phyloP scores from a whole-genome alignment of 768 basidiomycete species.

The Lentinula edodes region DNA sequence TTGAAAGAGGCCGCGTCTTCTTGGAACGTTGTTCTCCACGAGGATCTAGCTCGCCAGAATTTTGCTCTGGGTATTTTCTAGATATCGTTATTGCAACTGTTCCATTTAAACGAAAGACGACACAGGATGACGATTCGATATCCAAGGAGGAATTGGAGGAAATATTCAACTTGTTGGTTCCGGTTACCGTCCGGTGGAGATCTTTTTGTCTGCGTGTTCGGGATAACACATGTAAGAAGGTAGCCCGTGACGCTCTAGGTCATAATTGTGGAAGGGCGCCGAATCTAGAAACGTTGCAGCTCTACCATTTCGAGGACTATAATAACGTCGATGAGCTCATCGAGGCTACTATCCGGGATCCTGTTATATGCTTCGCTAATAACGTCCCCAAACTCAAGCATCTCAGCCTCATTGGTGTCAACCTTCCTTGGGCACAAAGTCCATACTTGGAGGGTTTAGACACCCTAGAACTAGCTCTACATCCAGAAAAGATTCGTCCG shows the following conservation, averaged over 20 bases:
- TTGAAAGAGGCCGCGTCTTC: constrained; percentile 41
- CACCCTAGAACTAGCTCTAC: constrained; percentile 53
- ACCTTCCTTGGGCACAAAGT: constrained; percentile 50
- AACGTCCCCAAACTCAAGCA: constrained; percentile 44
- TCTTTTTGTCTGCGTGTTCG: constrained; percentile 35
- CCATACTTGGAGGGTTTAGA: constrained; percentile 45
- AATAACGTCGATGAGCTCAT: constrained; percentile 43
- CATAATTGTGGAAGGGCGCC: constrained; percentile 48
- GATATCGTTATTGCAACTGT: constrained; percentile 8
- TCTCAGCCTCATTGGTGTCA: constrained; percentile 60
- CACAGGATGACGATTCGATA: not conserved
- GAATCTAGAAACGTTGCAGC: constrained; percentile 51
- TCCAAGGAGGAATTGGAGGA: constrained; percentile 1
- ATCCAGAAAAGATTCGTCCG: constrained; percentile 53
- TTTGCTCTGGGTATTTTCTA: constrained; percentile 1
- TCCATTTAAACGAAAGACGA: not conserved
- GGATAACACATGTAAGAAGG: constrained; percentile 51
- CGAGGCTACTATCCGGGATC: constrained; percentile 50
- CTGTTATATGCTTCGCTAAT: constrained; percentile 53
- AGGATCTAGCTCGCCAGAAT: not conserved
- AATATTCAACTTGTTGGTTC: constrained; percentile 20
- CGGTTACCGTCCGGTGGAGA: constrained; percentile 24
- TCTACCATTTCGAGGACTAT: constrained; percentile 63
- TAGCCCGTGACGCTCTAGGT: constrained; percentile 41
- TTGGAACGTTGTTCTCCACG: constrained; percentile 26